Percentiles rank a stretch among this genome's conserved stretches.
Evolutionary conservation across 768 basidiomycete species (phyloP).

Genomic region (Suillus plorans): DNA sequence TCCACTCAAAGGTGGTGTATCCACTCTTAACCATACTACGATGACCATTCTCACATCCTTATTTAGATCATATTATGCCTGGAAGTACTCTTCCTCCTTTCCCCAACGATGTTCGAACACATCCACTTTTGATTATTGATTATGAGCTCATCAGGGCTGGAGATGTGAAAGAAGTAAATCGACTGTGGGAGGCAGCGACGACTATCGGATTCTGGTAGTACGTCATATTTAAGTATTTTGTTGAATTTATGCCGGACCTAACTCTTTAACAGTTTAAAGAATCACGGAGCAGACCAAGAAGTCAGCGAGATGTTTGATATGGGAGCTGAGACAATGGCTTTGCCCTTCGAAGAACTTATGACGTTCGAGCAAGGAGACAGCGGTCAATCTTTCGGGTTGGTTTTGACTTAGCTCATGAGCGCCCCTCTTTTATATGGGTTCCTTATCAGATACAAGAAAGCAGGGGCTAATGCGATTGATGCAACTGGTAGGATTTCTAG

Average conservation of each 20-base stretch:
- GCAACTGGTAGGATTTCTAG: constrained; percentile 39
- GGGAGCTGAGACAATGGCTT: constrained; percentile 39
- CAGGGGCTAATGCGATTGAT: constrained; percentile 62
- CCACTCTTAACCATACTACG: neutral
- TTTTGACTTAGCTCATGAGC: neutral
- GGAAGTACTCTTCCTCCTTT: constrained; percentile 39
- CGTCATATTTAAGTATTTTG: constrained; percentile 18
- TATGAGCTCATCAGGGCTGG: constrained; percentile 36
- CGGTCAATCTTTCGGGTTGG: constrained; percentile 39
- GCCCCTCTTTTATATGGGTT: neutral
- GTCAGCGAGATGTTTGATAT: constrained; percentile 40
- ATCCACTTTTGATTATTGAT: constrained; percentile 49
- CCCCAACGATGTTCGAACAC: constrained; percentile 43
- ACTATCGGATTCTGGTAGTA: constrained; percentile 56
- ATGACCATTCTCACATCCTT: too few species aligned
- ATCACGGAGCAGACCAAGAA: constrained; percentile 39
- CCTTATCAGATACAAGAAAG: constrained; percentile 53
- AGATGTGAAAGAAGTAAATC: constrained; percentile 37
- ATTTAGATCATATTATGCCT: constrained; percentile 33
- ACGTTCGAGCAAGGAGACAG: constrained; percentile 42
- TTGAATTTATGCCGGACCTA: neutral
- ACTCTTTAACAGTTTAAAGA: constrained; percentile 35
- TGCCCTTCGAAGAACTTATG: constrained; percentile 42
- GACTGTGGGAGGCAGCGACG: constrained; percentile 49
- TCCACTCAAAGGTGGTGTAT: neutral